Percentiles rank a stretch among this genome's conserved stretches.
These are phyloP conservation scores for Sutorius eximius DNA, from an alignment of 1,284 basidiomycete genomes.

Conservation along the genomic window DNA sequence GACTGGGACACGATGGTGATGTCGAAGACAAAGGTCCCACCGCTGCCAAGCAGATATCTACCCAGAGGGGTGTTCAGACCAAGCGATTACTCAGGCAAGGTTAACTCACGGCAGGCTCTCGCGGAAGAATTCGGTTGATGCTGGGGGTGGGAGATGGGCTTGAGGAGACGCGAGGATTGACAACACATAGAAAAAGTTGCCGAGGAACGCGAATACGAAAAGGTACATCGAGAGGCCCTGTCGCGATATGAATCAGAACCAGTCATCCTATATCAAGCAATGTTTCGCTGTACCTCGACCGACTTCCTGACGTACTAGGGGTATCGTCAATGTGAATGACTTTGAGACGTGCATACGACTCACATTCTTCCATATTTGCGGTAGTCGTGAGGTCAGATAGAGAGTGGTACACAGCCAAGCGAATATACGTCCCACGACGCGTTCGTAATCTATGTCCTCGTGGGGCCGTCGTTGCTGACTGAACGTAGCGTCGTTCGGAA, in stretches of 20 bases:
- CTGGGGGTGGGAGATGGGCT: conserved; percentile 50
- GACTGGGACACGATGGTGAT: conserved; percentile 77
- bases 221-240: conserved; percentile 90
- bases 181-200: conserved; percentile 87
- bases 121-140: conserved; percentile 58
- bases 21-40: conserved; percentile 88
- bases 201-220: conserved; percentile 89
- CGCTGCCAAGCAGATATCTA: conserved; percentile 85
- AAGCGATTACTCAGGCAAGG: background rate
- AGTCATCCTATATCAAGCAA: conserved; percentile 1
- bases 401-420: conserved; percentile 91
- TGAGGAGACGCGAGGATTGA: conserved; percentile 75
- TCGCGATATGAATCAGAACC: conserved; percentile 11
- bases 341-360: conserved; percentile 38
- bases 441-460: conserved; percentile 46
- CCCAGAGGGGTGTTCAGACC: conserved; percentile 7
- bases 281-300: conserved; percentile 60
- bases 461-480: conserved; percentile 30
- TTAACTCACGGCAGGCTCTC: conserved; percentile 74
- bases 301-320: conserved; percentile 84
- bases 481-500: conserved; percentile 11
- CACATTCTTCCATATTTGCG: conserved; percentile 98
- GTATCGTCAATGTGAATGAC: conserved; percentile 4
- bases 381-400: conserved; percentile 88
- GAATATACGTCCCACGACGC: conserved; percentile 80